Conservation (phyloP, 495 filamentous ascomycete species). For the Podospora comata region DNA sequence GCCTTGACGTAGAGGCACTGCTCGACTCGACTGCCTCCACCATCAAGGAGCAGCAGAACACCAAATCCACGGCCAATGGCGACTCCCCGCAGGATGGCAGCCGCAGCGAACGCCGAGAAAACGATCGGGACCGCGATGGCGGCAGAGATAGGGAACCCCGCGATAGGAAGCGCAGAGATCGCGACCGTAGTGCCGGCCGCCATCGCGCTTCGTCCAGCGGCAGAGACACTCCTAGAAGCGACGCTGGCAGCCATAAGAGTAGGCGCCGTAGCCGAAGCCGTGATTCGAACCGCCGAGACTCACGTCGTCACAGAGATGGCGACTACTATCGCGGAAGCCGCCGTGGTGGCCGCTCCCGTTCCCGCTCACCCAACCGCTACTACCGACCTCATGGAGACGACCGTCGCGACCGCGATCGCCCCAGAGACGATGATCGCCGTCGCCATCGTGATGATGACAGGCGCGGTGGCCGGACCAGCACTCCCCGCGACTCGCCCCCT, state of each 20-base stretch:
- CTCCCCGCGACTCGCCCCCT: constrained; percentile 54
- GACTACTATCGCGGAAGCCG: constrained; percentile 70
- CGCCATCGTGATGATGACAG: constrained; percentile 47
- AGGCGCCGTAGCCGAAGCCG: constrained; percentile 79
- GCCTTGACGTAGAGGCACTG: constrained; percentile 89
- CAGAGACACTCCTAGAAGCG: constrained; percentile 66
- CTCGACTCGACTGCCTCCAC: constrained; percentile 78
- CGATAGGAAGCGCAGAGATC: constrained; percentile 65
- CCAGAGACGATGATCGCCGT: constrained; percentile 45
- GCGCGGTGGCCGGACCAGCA: constrained; percentile 52
- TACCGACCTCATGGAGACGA: constrained; percentile 67
- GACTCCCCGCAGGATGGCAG: constrained; percentile 55
- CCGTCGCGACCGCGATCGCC: constrained; percentile 47
- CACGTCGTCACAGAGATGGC: constrained; percentile 75
- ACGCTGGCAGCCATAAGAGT: constrained; percentile 81
- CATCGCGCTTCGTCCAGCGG: constrained; percentile 39
- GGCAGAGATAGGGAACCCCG: constrained; percentile 45
- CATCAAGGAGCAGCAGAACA: constrained; percentile 41
- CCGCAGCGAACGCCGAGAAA: constrained; percentile 40
- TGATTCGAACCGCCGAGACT: constrained; percentile 72
- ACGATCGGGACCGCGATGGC: constrained; percentile 29
- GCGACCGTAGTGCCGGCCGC: constrained; percentile 63
- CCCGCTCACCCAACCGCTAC: constrained; percentile 73
- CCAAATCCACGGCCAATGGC: constrained; percentile 34
- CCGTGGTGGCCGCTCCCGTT: constrained; percentile 58